These are phyloP conservation scores for Neckera pumila DNA, from an alignment of 225 moss, liverwort and hornwort species.

Conservation along the genomic window DNA sequence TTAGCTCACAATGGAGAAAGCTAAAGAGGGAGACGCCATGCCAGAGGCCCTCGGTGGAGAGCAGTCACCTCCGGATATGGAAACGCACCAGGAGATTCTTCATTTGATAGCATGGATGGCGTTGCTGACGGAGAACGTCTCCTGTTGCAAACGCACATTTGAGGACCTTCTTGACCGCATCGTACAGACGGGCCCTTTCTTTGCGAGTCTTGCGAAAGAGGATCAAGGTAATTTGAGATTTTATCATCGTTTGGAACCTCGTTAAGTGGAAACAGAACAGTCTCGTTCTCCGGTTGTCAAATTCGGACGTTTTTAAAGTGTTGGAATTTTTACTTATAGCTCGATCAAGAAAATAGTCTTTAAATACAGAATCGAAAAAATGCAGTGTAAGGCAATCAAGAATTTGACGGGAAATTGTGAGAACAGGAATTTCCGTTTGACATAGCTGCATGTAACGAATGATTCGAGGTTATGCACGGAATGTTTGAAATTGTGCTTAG, in stretches of 20 bases:
- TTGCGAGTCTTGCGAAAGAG: conserved; percentile 12
- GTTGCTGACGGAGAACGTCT: conserved; percentile 2
- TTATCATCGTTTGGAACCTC: not conserved
- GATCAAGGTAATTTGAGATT: not conserved
- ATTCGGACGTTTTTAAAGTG: no score
- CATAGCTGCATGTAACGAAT: not conserved
- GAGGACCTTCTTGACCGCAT: conserved; percentile 27
- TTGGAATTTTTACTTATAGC: not conserved
- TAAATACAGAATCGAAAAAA: not conserved
- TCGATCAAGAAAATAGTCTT: not conserved
- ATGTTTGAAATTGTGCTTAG: not conserved
- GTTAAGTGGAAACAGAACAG: not conserved
- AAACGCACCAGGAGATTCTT: conserved; percentile 21
- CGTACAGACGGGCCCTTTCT: conserved; percentile 29
- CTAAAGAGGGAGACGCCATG: not conserved
- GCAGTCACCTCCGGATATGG: not conserved
- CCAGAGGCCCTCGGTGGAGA: not conserved
- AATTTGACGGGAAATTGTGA: not conserved
- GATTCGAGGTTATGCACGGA: not conserved
- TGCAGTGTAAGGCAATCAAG: not conserved
- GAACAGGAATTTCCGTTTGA: not conserved
- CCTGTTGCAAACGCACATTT: conserved; percentile 25
- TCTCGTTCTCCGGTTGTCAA: not conserved
- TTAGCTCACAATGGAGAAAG: not conserved
- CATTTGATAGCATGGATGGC: conserved; percentile 16